Conservation (phyloP, 106 monocot species). For the Cymbidium sinense region DNA sequence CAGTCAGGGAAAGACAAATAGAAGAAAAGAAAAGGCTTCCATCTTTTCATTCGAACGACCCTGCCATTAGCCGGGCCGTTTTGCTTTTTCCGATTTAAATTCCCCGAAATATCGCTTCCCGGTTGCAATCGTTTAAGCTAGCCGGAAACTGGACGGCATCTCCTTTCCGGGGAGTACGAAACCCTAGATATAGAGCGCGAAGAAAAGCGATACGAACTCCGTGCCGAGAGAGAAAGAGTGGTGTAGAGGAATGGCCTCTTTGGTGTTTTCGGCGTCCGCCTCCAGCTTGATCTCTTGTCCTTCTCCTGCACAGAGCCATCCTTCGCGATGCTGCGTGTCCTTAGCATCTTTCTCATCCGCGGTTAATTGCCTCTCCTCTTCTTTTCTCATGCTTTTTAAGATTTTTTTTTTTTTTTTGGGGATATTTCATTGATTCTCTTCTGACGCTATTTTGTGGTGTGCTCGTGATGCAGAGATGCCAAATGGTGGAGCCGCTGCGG, state of each 20-base stretch:
- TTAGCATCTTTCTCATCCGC: constrained; percentile 4
- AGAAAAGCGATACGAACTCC: background rate
- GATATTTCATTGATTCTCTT: background rate
- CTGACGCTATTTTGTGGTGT: background rate
- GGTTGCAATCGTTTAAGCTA: no score
- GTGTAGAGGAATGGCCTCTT: constrained; percentile 11
- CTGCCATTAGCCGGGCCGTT: no score
- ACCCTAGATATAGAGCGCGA: background rate
- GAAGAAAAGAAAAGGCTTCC: no score
- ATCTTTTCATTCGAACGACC: no score
- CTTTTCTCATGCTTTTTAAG: background rate
- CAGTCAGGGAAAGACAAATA: no score
- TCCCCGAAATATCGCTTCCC: no score
- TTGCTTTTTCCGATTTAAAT: no score
- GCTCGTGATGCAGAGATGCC: constrained; percentile 31
- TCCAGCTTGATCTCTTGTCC: constrained; percentile 7
- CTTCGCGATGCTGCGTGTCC: background rate
- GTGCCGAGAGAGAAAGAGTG: background rate
- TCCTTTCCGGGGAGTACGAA: background rate
- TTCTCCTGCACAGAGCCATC: background rate
- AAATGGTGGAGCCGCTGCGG: constrained; percentile 36
- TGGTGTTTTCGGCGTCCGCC: constrained; percentile 12
- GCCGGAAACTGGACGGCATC: background rate
- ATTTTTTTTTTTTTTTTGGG: background rate
- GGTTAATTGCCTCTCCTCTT: constrained; percentile 1